These are phyloP conservation scores for Smithsoniella earleae DNA, from an alignment of 163 green algal genomes.

Conservation along the genomic window DNA sequence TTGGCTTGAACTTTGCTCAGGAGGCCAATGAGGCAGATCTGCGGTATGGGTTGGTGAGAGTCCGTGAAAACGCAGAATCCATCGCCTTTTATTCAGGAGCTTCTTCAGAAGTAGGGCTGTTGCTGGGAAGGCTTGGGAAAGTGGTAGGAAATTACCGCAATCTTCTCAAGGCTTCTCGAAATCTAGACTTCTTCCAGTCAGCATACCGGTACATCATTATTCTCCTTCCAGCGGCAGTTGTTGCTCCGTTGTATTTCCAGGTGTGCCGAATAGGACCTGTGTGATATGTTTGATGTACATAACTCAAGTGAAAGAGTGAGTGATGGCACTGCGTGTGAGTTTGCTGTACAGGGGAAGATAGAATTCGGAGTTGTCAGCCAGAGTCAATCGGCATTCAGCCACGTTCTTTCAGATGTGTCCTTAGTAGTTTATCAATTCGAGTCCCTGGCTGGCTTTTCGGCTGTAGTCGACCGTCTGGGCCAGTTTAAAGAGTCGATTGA, in stretches of 20 bases:
- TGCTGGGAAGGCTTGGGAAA: slow-evolving; percentile 39
- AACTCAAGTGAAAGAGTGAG: neutral
- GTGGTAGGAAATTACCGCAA: slow-evolving; percentile 74
- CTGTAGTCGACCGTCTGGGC: slow-evolving; percentile 85
- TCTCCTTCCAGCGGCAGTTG: slow-evolving; percentile 73
- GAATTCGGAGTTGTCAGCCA: slow-evolving; percentile 98
- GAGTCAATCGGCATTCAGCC: slow-evolving; percentile 87
- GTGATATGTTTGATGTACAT: neutral
- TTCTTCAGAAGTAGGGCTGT: slow-evolving; percentile 57
- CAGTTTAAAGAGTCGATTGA: slow-evolving; percentile 73
- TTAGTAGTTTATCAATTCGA: slow-evolving; percentile 94
- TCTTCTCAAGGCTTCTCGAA: slow-evolving; percentile 70
- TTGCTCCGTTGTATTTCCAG: slow-evolving; percentile 80
- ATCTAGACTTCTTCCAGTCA: slow-evolving; percentile 95
- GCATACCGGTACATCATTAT: slow-evolving; percentile 84
- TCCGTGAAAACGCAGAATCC: slow-evolving; percentile 90
- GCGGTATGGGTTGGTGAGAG: slow-evolving; percentile 57
- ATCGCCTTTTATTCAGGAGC: slow-evolving; percentile 92
- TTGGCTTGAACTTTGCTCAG: slow-evolving; percentile 94
- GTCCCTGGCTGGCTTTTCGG: slow-evolving; percentile 77
- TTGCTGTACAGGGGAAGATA: slow-evolving; percentile 77
- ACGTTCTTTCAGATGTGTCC: slow-evolving; percentile 88
- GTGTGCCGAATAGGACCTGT: slow-evolving; percentile 2
- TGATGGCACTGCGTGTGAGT: neutral
- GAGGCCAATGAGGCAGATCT: slow-evolving; percentile 87